Evolutionary conservation across 352 stramenopile species (phyloP).

Genomic region (Phytophthora brassicae): DNA sequence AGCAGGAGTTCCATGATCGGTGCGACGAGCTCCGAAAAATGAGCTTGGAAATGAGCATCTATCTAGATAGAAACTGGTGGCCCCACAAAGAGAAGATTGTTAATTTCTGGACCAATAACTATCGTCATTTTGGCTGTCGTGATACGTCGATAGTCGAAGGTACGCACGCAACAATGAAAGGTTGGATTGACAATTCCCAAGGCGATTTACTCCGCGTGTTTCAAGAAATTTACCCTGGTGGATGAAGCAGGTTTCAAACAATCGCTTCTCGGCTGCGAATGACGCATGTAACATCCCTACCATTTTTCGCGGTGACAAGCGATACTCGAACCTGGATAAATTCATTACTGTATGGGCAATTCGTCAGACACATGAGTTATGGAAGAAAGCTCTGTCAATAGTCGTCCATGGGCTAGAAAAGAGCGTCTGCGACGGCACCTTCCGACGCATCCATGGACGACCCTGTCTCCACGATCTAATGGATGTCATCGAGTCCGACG

Average conservation of each 20-base stretch:
- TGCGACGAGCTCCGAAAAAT: background rate
- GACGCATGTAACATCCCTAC: background rate
- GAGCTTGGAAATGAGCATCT: background rate
- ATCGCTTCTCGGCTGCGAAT: background rate
- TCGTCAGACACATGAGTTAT: background rate
- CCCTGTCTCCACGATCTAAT: constrained; percentile 2
- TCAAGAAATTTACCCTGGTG: background rate
- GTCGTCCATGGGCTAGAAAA: constrained; percentile 1
- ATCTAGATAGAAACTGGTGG: background rate
- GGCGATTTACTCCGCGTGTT: background rate
- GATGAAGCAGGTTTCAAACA: background rate
- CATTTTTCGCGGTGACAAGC: background rate
- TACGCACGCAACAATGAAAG: background rate
- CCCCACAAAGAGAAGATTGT: constrained; percentile 3
- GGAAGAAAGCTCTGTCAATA: background rate
- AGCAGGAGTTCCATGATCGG: background rate
- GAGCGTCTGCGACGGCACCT: background rate
- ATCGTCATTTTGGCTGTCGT: background rate
- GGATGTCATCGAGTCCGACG: background rate
- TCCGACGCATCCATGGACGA: background rate
- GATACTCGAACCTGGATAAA: background rate
- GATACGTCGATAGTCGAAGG: background rate
- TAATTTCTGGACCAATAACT: background rate
- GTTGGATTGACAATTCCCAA: background rate
- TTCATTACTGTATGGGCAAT: background rate